Base-by-base conservation (phyloP, 306 rosid species). In the Abrus pulchellus region DNA sequence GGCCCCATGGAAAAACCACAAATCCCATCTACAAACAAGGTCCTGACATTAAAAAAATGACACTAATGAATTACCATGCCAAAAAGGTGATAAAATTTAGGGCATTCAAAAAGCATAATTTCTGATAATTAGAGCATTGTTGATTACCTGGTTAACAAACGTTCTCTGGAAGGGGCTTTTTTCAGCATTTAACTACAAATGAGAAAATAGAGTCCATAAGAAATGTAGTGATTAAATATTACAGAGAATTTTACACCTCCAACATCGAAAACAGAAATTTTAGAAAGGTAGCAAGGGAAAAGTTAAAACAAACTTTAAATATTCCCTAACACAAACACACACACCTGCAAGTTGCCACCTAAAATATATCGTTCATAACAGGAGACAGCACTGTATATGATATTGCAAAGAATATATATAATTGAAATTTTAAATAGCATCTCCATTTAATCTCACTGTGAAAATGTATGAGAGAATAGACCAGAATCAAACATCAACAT, bases 101-200 rank as follows among this genome's bases (percentile, higher is more conserved):
- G 65, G 34, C 41, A 69, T 80, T 47, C 4, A 65, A 74, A 65
- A 27, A 48, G 53, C n/a, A 1, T 38, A n/a, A 69, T 66, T 75
- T 68, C 64, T 5, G 44, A 30, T 80, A 74, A 76, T 61, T 63
- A 59, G 67, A n/a, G 68, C 27, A 27, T 5, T 38, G 72, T 29
- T 45, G 62, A 78, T 47, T 85, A 93, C 98, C 97, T 93, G 98
- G 83, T 91, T 93, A 68, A 90, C 98, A 86, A 91, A 93, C 27
- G 91, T 93, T 78, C 97, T 86, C 69, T 87, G 97, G 83, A 91
- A 91, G 89, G 92, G 97, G 75, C 97, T 93, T 90, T 93, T 93
- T 53, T 90, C 98, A 73, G 81, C 90, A 86, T 93, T 93, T 87
- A 91, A 87, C 98, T 93, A 88, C 79, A 79, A 76, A 80, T 59